Evolutionary conservation across 805 yeast species (phyloP), one percentile per base, ranked within the genome.

Genomic region (Kazachstania bromeliacearum): DNA sequence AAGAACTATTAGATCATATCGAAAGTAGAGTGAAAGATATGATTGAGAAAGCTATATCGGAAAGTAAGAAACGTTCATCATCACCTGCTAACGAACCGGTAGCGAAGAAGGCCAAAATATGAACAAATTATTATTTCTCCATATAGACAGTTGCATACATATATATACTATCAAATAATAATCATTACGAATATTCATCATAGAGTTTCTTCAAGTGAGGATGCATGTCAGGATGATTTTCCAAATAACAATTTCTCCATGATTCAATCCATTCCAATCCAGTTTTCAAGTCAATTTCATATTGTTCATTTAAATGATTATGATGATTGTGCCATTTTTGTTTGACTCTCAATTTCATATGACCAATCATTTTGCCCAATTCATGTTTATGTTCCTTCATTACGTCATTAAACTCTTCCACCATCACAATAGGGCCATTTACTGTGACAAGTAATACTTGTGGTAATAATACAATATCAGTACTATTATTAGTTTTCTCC

Each of bases 1-100:
- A 54, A 19, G 59, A 55, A 32, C 35, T 56, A 17, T 31, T 55
- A 24, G 52, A 53, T 20, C 53, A 55, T 36, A 53, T 48, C 14
- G 52, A 52, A 22, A 34, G 36, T 18, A 53, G 55, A 28, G 42
- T 56, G 4, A 33, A 46, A 17, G 60, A 53, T 7, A 38, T 49
- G 14, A 45, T 42, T 9, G 47, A 49, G 7, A 53, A 45, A 27
- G 36, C 44, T 4, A 44, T 45, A 34, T 29, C 37, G 5, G 57
- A 53, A 20, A 44, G 45, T 31, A 46, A 44, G 30, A 49, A 47
- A 27, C 46, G 53, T 26, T 37, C 43, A 21, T 26, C 36, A n/a
- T 10, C 43, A 3, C 23, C 38, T n/a, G 38, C 34, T 15, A 28
- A 39, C 9, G 44, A 36, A 24, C 34, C 33, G 10, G 20, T 37